phyloP scores from a whole-genome alignment of 106 monocot genomes.

The Acorus gramineus region DNA sequence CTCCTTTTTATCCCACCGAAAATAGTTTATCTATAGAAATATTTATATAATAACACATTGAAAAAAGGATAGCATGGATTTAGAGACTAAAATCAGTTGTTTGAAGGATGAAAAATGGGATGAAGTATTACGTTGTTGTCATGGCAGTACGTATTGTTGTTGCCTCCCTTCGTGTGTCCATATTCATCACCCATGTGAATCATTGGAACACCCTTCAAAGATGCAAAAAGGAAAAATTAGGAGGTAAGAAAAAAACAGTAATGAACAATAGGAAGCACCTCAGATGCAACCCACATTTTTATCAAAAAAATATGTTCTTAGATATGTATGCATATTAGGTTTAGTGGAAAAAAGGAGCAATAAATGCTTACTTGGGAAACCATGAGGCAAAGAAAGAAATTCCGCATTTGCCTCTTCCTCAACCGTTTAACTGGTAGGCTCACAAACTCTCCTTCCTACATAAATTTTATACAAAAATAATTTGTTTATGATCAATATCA shows the following conservation, averaged over 20 bases:
- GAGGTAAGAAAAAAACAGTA: not conserved
- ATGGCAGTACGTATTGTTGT: slow-evolving; percentile 95
- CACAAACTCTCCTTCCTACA: slow-evolving; percentile 76
- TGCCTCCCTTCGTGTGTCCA: slow-evolving; percentile 87
- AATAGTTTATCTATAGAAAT: slow-evolving; percentile 63
- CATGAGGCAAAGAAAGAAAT: slow-evolving; percentile 88
- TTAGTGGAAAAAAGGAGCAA: too few species aligned
- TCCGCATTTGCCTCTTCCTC: slow-evolving; percentile 83
- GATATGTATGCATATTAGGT: too few species aligned
- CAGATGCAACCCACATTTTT: too few species aligned
- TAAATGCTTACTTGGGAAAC: slow-evolving; percentile 68
- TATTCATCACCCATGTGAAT: slow-evolving; percentile 95
- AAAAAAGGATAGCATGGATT: not conserved
- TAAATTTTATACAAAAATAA: not conserved
- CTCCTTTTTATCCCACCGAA: slow-evolving; percentile 79
- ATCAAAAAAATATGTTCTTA: too few species aligned
- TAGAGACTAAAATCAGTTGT: not conserved
- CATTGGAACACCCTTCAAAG: slow-evolving; percentile 80
- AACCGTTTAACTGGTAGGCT: slow-evolving; percentile 49
- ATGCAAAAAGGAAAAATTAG: not conserved
- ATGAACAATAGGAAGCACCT: too few species aligned
- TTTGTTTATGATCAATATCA: not conserved
- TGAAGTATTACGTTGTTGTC: slow-evolving; percentile 53
- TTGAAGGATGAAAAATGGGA: not conserved
- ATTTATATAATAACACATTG: not conserved